These are phyloP conservation scores for Tinospora cordifolia DNA, from an alignment of 164 flowering plant species.

Conservation along the genomic window DNA sequence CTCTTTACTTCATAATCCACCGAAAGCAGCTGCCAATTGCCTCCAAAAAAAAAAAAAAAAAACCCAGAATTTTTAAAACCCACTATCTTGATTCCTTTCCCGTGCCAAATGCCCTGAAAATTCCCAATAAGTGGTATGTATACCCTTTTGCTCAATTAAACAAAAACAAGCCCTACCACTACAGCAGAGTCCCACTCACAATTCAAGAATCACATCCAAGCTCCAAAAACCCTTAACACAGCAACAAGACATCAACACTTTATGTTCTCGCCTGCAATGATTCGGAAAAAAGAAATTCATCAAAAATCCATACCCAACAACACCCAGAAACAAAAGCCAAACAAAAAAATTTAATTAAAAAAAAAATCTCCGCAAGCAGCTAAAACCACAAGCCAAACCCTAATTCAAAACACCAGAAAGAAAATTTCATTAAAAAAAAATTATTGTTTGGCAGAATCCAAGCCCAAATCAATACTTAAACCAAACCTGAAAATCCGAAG, in stretches of 20 bases:
- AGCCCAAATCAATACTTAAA: not conserved
- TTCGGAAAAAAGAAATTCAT: not conserved
- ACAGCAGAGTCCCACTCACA: not conserved
- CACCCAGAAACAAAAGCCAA: not conserved
- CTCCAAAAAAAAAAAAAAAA: constrained; percentile 9
- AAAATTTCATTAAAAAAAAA: not conserved
- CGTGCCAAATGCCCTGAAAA: constrained; percentile 3
- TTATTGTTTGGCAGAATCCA: not conserved
- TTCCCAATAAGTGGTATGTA: not conserved
- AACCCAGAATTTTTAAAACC: constrained; percentile 1
- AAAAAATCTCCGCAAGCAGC: not conserved
- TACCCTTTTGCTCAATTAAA: not conserved
- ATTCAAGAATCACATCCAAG: not conserved
- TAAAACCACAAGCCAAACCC: constrained; percentile 4
- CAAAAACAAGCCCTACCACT: not conserved
- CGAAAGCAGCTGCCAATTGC: not conserved
- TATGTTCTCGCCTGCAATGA: not conserved
- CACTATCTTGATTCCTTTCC: constrained; percentile 1
- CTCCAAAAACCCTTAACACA: constrained; percentile 2
- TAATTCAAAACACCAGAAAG: constrained; percentile 3
- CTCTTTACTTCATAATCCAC: constrained; percentile 4
- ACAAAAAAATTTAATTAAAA: not conserved
- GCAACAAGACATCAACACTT: not conserved
- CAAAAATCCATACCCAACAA: not conserved
- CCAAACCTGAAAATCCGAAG: constrained; percentile 1